Conservation (phyloP, 1,139 yeast species). For the Pichia sp. region DNA sequence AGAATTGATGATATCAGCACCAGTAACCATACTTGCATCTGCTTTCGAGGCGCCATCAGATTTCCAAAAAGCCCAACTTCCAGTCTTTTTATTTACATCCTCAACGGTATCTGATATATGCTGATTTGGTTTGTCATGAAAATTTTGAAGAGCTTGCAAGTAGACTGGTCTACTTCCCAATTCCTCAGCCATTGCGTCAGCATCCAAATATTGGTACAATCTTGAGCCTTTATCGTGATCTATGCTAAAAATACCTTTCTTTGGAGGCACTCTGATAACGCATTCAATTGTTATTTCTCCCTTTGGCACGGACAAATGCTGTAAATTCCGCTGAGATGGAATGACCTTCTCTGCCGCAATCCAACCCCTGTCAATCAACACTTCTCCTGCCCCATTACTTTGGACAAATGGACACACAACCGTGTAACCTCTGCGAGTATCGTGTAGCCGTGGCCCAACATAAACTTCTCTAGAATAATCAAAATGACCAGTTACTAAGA, state of each 20-base stretch:
- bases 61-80: constrained; percentile 18
- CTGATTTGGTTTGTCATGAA: constrained; percentile 59
- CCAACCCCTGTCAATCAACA: constrained; percentile 92
- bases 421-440: constrained; percentile 74
- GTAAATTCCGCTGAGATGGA: constrained; percentile 58
- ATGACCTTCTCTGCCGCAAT: constrained; percentile 66
- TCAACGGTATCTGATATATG: constrained; percentile 26
- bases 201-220: constrained; percentile 53
- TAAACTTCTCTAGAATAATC: constrained; percentile 85
- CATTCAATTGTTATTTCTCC: constrained; percentile 75
- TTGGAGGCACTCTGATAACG: constrained; percentile 67
- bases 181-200: constrained; percentile 71
- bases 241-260: constrained; percentile 66
- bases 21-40: background rate
- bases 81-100: constrained; percentile 7
- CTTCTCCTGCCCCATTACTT: constrained; percentile 63
- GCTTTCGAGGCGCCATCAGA: background rate
- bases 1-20: background rate
- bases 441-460: constrained; percentile 81
- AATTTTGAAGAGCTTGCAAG: constrained; percentile 68
- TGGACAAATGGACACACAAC: constrained; percentile 81
- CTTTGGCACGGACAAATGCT: constrained; percentile 65
- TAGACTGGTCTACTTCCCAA: constrained; percentile 70
- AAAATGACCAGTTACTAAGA: constrained; percentile 68
- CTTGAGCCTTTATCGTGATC: constrained; percentile 65